phyloP scores from a whole-genome alignment of 768 basidiomycete genomes.

The Collybia sp. region DNA sequence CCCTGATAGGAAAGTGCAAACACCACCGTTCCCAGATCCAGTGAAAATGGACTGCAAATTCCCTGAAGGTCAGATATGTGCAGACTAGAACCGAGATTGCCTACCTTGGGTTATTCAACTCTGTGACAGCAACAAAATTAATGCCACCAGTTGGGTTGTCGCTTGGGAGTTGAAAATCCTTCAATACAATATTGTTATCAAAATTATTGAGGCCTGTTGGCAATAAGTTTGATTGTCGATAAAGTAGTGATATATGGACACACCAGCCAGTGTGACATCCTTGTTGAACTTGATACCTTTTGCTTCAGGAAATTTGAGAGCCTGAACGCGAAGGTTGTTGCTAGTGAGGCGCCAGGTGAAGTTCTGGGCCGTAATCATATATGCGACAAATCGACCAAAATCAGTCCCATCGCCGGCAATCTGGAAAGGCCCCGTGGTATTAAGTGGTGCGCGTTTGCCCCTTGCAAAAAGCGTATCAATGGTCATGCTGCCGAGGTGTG shows the following conservation, averaged over 20 bases:
- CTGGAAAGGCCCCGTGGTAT: constrained; percentile 54
- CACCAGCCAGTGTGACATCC: constrained; percentile 50
- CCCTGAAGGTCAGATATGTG: background rate
- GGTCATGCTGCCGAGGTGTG: constrained; percentile 49
- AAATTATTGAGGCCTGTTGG: constrained; percentile 57
- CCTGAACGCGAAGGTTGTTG: constrained; percentile 55
- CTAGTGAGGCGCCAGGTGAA: constrained; percentile 67
- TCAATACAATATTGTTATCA: constrained; percentile 45
- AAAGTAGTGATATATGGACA: constrained; percentile 4
- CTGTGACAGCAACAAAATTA: constrained; percentile 53
- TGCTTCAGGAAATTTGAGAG: constrained; percentile 61
- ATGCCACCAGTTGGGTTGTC: constrained; percentile 68
- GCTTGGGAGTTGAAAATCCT: constrained; percentile 60
- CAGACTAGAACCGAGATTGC: background rate
- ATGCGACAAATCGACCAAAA: constrained; percentile 56
- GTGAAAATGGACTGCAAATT: constrained; percentile 52
- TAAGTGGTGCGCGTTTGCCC: constrained; percentile 53
- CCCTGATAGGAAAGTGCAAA: constrained; percentile 58
- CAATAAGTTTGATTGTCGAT: background rate
- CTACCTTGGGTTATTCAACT: constrained; percentile 55
- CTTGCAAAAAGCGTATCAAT: constrained; percentile 44
- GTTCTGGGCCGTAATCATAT: constrained; percentile 59
- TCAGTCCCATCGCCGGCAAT: constrained; percentile 46
- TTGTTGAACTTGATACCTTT: constrained; percentile 67
- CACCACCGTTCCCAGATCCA: constrained; percentile 62